Evolutionary conservation across 495 filamentous ascomycete species (phyloP), one percentile per base, ranked within the genome.

Genomic region (Aspergillus coremiiformis): DNA sequence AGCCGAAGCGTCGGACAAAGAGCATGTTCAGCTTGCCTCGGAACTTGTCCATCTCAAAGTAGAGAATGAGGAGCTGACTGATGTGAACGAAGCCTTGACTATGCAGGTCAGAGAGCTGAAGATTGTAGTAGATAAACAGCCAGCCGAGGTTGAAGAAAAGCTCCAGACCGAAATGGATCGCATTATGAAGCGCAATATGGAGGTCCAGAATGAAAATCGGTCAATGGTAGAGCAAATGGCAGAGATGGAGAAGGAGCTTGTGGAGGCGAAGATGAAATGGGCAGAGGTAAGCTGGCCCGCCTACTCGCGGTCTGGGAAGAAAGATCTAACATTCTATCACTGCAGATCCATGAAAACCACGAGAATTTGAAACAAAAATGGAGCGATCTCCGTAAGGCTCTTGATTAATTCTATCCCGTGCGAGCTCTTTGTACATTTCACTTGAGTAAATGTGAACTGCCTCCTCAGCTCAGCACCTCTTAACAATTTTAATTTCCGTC

Each of bases 171-270:
- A 99, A 69, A 92, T 95, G 77, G 91, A 96, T 26, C 81, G 86
- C 12, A 82, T 96, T 60, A 91, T 97, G 84, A 82, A 89, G 65
- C 82, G 90, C 49, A 97, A 97, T 62, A 77, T 85, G 23, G 91
- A 94, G 60, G 92, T 97, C 15, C 92, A 96, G 62, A 90, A 95
- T 45, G 90, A 96, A 74, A 97, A 96, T 58, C 79, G 86, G 47
- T 76, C 73, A 29, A 73, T 99, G 59, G 90, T 96, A 66, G 95
- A 95, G 68, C 84, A 89, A 62, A 82, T 94, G 79, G 80, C 80
- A 26, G 93, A 96, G 51, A 93, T 99, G 79, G 93, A 97, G 76
- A 90, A 92, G 69, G 83, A 85, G 60, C 70, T 99, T 42, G 94
- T 99, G 52, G 80, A 85, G 59, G 90, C 90, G 1, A 99, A 99